Evolutionary conservation across 352 stramenopile species (phyloP), one percentile per base, ranked within the genome.

Genomic region (Pythium scleroteichum): DNA sequence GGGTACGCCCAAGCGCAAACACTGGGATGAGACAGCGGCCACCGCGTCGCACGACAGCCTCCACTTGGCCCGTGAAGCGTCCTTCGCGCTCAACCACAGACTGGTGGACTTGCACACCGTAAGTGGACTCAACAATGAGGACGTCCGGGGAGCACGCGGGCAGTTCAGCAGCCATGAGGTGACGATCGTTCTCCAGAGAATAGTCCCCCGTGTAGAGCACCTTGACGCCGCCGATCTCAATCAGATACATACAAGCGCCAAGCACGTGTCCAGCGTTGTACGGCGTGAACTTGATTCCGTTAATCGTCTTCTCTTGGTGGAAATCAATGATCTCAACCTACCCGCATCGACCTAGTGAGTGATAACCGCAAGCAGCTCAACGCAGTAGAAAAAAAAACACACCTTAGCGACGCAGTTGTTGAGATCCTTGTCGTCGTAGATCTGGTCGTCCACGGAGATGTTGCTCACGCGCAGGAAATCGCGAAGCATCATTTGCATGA

Each of bases 181-280:
- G 98, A 12, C 97, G 87, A 80, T 99, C 97, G 62, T 99, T 98
- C 74, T 97, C 97, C 58, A 99, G 94, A 48, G 90, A 98, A 68
- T 99, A 99, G 74, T 99, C 97, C 5, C 97, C 97, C 4, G 96
- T 99, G 73, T 99, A 99, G 3, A 99, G 81, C 23, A 99, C 84
- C 24, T 97, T 96, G 29, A 99, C 85, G 52, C 96, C 96, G 29
- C 95, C 97, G 57, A 99, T 98, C 61, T 99, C 97, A 50, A 99
- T 96, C 59, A 98, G 90, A 68, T 98, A 99, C 97, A 99, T 99
- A 53, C 96, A 98, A 16, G 97, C 98, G 32, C 98, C 98, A 1
- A 99, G 84, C 23, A 99, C 98, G 66, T 99, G 98, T 10, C 97
- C 97, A 27, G 98, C 98, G 69, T 99, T 99, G 66, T 99, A 98